Conservation (phyloP, 2,329 filamentous ascomycete species). For the Diaporthe amygdali region DNA sequence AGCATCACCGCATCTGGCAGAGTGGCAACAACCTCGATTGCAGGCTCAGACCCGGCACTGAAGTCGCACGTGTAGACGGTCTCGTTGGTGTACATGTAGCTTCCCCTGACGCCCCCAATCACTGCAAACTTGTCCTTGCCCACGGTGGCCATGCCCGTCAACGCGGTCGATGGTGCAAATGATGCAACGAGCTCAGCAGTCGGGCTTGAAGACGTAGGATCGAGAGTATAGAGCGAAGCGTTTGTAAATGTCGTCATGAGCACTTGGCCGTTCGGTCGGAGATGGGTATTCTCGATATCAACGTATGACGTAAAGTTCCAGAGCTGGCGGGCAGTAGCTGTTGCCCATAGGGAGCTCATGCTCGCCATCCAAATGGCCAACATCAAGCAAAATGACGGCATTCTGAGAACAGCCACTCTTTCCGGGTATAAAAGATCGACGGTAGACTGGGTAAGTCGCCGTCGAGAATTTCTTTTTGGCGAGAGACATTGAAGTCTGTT, state of each 20-base stretch:
- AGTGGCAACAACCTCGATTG: slow-evolving; percentile 19
- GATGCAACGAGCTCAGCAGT: slow-evolving; percentile 11
- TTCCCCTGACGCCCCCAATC: slow-evolving; percentile 19
- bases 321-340: not conserved
- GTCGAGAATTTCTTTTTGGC: not conserved
- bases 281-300: slow-evolving; percentile 19
- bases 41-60: slow-evolving; percentile 8
- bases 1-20: slow-evolving; percentile 25
- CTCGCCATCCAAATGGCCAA: not conserved
- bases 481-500: not conserved
- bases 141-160: slow-evolving; percentile 10
- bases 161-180: slow-evolving; percentile 4
- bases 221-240: slow-evolving; percentile 18
- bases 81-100: slow-evolving; percentile 25
- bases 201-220: slow-evolving; percentile 1
- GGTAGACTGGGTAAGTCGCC: not conserved
- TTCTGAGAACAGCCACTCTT: not conserved
- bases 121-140: slow-evolving; percentile 20
- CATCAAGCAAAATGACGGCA: not conserved
- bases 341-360: not conserved
- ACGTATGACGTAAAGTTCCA: slow-evolving; percentile 20
- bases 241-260: slow-evolving; percentile 18
- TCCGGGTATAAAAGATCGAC: not conserved
- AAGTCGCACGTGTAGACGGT: slow-evolving; percentile 27
- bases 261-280: slow-evolving; percentile 16